Evolutionary conservation across 139 green algal species (phyloP).

Genomic region (Volvox africanus): DNA sequence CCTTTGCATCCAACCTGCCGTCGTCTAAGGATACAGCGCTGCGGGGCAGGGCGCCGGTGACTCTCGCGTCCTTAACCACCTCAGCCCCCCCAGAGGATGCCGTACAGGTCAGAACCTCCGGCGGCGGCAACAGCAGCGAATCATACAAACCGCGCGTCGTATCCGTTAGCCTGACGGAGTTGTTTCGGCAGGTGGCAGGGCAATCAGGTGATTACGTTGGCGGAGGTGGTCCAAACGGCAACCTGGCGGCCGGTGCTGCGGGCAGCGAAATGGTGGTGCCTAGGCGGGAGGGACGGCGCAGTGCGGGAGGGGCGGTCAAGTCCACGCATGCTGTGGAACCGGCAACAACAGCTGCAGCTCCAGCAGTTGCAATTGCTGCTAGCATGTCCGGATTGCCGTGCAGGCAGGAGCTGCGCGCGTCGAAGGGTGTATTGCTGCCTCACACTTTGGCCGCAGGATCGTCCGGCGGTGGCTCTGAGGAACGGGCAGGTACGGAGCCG

Average conservation of each 20-base stretch:
- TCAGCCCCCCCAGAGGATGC: too few relatives aligned
- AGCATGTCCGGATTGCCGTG: too few relatives aligned
- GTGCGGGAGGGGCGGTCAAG: not conserved
- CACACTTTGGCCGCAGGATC: not conserved
- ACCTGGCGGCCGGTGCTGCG: too few relatives aligned
- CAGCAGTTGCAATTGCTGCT: not conserved
- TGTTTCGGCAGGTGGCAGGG: not conserved
- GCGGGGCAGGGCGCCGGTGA: too few relatives aligned
- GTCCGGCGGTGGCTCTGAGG: not conserved
- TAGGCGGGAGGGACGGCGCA: too few relatives aligned
- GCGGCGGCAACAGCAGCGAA: not conserved
- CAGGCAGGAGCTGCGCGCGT: too few relatives aligned
- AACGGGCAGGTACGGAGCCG: not conserved
- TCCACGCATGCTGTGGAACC: not conserved
- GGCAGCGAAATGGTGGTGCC: too few relatives aligned
- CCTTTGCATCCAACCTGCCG: not conserved
- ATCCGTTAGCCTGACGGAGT: slow-evolving; percentile 9
- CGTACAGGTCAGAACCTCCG: not conserved
- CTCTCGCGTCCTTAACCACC: too few relatives aligned
- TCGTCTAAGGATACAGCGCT: not conserved
- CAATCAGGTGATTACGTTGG: too few relatives aligned
- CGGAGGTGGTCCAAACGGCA: too few relatives aligned
- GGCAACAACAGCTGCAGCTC: not conserved
- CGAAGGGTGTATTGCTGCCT: not conserved
- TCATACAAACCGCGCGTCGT: not conserved